Percentiles rank a stretch among this genome's conserved stretches.
Conservation (phyloP, 495 filamentous ascomycete species). For the Astrothelium subdiscretum region DNA sequence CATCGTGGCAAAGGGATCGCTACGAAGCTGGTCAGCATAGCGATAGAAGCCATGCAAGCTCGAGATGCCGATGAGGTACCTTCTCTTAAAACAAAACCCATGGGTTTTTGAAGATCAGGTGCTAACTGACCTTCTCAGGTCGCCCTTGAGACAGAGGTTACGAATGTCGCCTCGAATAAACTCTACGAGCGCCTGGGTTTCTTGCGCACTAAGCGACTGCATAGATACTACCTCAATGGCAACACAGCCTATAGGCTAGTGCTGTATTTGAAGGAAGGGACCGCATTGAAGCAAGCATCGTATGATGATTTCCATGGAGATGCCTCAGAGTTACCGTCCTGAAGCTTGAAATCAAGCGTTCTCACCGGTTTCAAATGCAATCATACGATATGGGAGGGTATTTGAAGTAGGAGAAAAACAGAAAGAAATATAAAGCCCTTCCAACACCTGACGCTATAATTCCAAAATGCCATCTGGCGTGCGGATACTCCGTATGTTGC, state of each 20-base stretch:
- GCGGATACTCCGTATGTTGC: neutral
- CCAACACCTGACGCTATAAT: neutral
- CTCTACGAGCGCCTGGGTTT: slow-evolving; percentile 93
- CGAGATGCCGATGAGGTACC: slow-evolving; percentile 75
- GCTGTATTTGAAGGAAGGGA: slow-evolving; percentile 54
- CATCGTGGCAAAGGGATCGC: slow-evolving; percentile 83
- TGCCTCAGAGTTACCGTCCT: neutral
- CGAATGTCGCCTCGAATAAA: slow-evolving; percentile 81
- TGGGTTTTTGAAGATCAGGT: neutral
- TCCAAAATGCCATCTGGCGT: neutral
- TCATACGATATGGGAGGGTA: too few relatives aligned
- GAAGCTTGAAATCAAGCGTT: neutral
- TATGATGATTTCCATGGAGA: neutral
- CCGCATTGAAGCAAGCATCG: neutral
- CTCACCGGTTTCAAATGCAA: too few relatives aligned
- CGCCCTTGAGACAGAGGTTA: slow-evolving; percentile 92
- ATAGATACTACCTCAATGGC: slow-evolving; percentile 94
- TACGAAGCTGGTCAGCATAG: slow-evolving; percentile 75
- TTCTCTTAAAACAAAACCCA: slow-evolving; percentile 3
- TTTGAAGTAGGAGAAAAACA: too few relatives aligned
- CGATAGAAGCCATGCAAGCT: slow-evolving; percentile 82
- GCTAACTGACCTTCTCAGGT: slow-evolving; percentile 37
- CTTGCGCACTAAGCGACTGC: slow-evolving; percentile 79
- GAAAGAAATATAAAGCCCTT: neutral
- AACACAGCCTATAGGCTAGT: slow-evolving; percentile 87